These are phyloP conservation scores for Chromera velia DNA, from an alignment of 73 alveolate species.

Conservation along the genomic window DNA sequence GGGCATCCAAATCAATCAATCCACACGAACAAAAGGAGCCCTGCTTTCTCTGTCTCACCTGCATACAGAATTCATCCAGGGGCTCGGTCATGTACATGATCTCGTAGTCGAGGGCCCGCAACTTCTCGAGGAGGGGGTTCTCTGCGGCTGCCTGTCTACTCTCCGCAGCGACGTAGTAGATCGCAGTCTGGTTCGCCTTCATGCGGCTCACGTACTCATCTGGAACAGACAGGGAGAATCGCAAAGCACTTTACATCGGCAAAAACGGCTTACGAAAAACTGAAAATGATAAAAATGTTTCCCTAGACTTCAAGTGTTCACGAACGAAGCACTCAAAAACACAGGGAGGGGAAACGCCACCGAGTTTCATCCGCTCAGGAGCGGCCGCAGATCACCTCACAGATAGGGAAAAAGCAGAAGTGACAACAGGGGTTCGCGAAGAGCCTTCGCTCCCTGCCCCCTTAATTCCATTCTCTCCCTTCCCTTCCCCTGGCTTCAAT, in stretches of 20 bases:
- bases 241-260: no score
- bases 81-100: constrained; percentile 78
- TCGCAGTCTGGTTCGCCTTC: constrained; percentile 83
- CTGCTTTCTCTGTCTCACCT: no score
- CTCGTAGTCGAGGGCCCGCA: constrained; percentile 65
- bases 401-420: no score
- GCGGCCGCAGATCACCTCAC: no score
- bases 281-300: no score
- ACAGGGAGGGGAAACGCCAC: background rate
- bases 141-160: constrained; percentile 58
- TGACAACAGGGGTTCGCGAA: no score
- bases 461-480: no score
- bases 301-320: constrained; percentile 71
- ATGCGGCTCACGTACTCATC: constrained; percentile 88
- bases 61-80: constrained; percentile 69
- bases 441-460: no score
- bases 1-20: no score
- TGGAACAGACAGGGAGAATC: constrained; percentile 74
- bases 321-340: constrained; percentile 57
- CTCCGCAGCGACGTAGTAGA: constrained; percentile 87
- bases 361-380: background rate
- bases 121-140: constrained; percentile 61
- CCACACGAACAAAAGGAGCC: no score
- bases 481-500: no score
- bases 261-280: no score